Evolutionary conservation across 1,284 basidiomycete genomes (phyloP).

Genomic region (Puccinia coronata): DNA sequence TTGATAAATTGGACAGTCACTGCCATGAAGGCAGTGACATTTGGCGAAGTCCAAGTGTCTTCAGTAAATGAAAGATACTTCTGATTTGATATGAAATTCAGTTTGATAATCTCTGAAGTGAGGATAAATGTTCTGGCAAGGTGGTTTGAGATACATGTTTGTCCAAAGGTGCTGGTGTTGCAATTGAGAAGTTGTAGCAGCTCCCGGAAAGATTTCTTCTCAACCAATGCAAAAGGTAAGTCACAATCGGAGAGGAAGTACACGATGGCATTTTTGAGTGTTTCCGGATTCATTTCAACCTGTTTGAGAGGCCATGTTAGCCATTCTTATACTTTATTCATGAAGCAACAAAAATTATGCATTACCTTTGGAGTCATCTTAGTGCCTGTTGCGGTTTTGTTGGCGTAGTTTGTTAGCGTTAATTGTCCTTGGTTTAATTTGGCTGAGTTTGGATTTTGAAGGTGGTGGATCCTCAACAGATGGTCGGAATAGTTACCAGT

Average conservation of each 20-base stretch:
- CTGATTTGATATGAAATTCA: neutral
- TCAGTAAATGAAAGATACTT: neutral
- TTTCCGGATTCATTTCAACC: neutral
- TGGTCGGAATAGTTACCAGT: neutral
- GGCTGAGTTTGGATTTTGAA: neutral
- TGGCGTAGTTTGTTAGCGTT: neutral
- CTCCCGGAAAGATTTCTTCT: neutral
- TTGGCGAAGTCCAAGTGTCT: slow-evolving; percentile 13
- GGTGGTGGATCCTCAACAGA: neutral
- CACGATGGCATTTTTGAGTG: neutral
- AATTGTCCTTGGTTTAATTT: neutral
- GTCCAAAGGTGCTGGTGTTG: neutral
- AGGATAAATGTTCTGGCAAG: neutral
- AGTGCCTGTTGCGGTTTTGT: neutral
- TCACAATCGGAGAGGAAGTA: neutral
- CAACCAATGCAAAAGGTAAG: neutral
- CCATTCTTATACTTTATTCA: neutral
- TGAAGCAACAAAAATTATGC: neutral
- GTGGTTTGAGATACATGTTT: neutral
- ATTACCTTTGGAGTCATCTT: neutral
- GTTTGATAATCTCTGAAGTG: neutral
- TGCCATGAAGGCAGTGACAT: neutral
- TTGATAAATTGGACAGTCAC: slow-evolving; percentile 9
- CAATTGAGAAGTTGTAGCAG: neutral
- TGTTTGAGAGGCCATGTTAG: neutral